Conservation (phyloP, 2,329 filamentous ascomycete species). For the Xylariales sp. region DNA sequence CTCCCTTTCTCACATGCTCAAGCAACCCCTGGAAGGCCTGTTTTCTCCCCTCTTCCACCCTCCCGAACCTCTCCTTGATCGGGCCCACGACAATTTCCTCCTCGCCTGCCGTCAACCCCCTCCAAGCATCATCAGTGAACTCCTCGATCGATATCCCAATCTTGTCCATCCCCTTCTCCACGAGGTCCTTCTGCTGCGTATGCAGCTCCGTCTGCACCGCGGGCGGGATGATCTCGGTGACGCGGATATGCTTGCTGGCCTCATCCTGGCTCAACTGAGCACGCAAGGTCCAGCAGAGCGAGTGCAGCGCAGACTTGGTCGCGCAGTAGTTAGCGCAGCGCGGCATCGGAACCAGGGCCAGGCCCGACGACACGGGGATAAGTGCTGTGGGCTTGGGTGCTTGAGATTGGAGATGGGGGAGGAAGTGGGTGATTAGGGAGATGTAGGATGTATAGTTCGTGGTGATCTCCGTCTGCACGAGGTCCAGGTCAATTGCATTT, state of each 20-base stretch:
- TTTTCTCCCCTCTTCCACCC: neutral
- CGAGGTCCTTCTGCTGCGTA: conserved; percentile 31
- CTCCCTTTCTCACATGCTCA: too few relatives aligned
- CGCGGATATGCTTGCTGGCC: conserved; percentile 25
- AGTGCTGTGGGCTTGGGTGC: conserved; percentile 20
- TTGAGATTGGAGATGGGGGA: conserved; percentile 36
- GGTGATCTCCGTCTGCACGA: conserved; percentile 35
- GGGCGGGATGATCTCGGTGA: conserved; percentile 46
- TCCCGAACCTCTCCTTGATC: neutral
- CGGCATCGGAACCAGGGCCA: conserved; percentile 43
- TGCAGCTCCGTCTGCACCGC: conserved; percentile 47
- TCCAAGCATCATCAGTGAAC: conserved; percentile 40
- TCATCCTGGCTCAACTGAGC: conserved; percentile 31
- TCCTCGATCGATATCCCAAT: conserved; percentile 33
- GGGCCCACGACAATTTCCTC: conserved; percentile 29
- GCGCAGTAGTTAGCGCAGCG: conserved; percentile 47
- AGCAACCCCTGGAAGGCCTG: neutral
- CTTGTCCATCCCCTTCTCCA: conserved; percentile 23
- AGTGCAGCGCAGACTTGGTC: conserved; percentile 48
- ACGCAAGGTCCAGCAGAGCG: conserved; percentile 39
- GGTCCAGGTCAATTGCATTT: conserved; percentile 26
- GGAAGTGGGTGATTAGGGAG: conserved; percentile 26
- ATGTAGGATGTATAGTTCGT: neutral
- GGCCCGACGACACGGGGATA: conserved; percentile 34
- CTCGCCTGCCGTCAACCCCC: conserved; percentile 33